Evolutionary conservation across 1,139 yeast genomes (phyloP).

Genomic region (Barnettozyma hawaiiensis): DNA sequence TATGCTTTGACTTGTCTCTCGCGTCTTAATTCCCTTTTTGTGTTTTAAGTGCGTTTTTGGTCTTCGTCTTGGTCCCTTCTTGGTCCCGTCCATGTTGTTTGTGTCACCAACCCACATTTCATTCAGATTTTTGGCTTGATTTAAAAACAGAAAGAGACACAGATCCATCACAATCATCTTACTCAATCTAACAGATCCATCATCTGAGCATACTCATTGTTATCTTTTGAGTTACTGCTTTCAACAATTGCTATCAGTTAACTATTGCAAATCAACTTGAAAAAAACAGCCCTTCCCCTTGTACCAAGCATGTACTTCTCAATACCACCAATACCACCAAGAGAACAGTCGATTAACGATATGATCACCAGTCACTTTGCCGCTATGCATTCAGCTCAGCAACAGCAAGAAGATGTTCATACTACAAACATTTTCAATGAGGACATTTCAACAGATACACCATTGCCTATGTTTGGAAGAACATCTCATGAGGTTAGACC

Average conservation of each 20-base stretch:
- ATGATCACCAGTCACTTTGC: slow-evolving; percentile 14
- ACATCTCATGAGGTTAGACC: slow-evolving; percentile 45
- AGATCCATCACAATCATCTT: not conserved
- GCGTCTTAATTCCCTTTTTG: not conserved
- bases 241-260: slow-evolving; percentile 7
- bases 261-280: too few relatives aligned
- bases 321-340: slow-evolving; percentile 27
- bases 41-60: not conserved
- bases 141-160: too few relatives aligned
- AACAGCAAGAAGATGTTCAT: slow-evolving; percentile 12
- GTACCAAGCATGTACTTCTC: slow-evolving; percentile 24
- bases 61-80: not conserved
- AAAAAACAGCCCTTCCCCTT: too few relatives aligned
- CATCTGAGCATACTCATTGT: slow-evolving; percentile 1
- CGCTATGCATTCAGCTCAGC: slow-evolving; percentile 12
- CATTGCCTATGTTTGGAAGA: slow-evolving; percentile 43
- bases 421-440: slow-evolving; percentile 27
- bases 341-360: not conserved
- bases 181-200: too few relatives aligned
- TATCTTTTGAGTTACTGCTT: slow-evolving; percentile 4
- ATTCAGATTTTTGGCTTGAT: too few relatives aligned
- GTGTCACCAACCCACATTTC: not conserved
- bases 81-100: not conserved
- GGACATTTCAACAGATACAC: slow-evolving; percentile 39
- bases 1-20: not conserved